Conservation (phyloP, 1,284 basidiomycete genomes). For the Ceratorhiza oryzae-sativae region DNA sequence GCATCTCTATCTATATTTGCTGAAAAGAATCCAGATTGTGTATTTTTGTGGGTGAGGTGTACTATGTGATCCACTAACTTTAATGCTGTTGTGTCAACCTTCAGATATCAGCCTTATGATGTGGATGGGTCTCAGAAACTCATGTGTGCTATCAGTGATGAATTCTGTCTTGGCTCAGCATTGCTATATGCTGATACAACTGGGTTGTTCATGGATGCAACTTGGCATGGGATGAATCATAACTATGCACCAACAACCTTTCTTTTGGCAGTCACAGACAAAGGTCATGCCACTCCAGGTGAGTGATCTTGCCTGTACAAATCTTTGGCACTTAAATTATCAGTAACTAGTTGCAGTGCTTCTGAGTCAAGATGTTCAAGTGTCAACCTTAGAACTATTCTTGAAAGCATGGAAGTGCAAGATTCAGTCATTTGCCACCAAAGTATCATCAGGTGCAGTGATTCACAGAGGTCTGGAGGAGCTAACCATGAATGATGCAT, state of each 20-base stretch:
- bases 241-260: conserved; percentile 43
- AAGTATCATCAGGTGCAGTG: background rate
- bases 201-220: conserved; percentile 44
- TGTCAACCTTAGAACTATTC: background rate
- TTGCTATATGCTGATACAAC: conserved; percentile 25
- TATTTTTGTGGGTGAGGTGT: conserved; percentile 1
- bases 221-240: conserved; percentile 46
- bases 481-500: no score
- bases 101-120: background rate
- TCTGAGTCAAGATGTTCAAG: background rate
- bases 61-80: no score
- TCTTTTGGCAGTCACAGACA: background rate
- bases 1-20: conserved; percentile 5
- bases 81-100: background rate
- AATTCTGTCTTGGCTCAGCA: background rate
- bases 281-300: background rate
- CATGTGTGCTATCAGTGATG: background rate
- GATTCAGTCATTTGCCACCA: background rate
- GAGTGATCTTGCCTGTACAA: background rate
- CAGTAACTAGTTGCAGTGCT: background rate
- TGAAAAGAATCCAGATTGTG: background rate
- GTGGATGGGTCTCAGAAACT: background rate
- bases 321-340: background rate
- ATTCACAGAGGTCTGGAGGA: no score
- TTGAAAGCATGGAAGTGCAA: conserved; percentile 9